Evolutionary conservation across 2,329 filamentous ascomycete genomes (phyloP).

Genomic region (Pestalotiopsis sp.): DNA sequence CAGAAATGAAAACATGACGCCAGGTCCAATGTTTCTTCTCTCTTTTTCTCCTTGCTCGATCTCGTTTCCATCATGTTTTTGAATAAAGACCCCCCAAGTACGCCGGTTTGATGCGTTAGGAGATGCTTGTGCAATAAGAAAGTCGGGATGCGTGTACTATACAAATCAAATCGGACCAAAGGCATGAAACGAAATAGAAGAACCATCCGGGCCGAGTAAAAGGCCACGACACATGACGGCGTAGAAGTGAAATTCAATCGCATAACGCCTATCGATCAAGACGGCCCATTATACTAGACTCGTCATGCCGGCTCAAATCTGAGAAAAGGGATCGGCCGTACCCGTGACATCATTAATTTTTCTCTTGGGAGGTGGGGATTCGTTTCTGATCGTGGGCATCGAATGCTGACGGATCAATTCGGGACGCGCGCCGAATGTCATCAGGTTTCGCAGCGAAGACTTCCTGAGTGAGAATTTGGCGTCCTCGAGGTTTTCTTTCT

Average conservation of each 20-base stretch:
- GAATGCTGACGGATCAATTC: neutral
- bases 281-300: neutral
- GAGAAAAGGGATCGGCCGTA: neutral
- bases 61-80: slow-evolving; percentile 7
- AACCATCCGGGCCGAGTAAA: neutral
- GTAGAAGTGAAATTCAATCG: neutral
- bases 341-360: neutral
- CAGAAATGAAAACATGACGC: slow-evolving; percentile 3
- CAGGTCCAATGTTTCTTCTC: slow-evolving; percentile 7
- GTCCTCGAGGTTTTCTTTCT: slow-evolving; percentile 3
- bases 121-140: neutral
- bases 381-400: neutral
- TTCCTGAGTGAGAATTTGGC: slow-evolving; percentile 3
- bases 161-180: slow-evolving; percentile 4
- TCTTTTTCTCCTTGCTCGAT: neutral
- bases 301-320: neutral
- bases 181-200: neutral
- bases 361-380: neutral
- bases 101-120: slow-evolving; percentile 2
- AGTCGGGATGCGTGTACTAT: slow-evolving; percentile 3
- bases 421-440: neutral
- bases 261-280: neutral
- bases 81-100: neutral
- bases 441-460: slow-evolving; percentile 5
- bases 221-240: neutral